Conservation (phyloP, 805 yeast genomes). For the Nakazawaea pomicola region DNA sequence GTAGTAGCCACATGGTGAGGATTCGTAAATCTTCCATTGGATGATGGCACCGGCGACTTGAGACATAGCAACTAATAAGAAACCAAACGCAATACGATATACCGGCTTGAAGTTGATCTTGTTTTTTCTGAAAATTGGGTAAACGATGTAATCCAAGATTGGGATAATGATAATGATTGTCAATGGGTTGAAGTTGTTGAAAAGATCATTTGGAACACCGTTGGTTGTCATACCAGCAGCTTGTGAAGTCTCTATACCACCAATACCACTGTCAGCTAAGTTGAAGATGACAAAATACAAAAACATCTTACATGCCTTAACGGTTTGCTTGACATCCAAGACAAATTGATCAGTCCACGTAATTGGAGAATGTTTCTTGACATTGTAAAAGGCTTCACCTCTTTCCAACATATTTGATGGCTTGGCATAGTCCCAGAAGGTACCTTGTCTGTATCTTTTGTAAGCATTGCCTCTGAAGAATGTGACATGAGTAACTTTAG, state of each 20-base stretch:
- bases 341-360: conserved; percentile 40
- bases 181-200: conserved; percentile 49
- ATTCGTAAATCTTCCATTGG: conserved; percentile 41
- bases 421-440: conserved; percentile 46
- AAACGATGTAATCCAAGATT: conserved; percentile 40
- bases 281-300: conserved; percentile 33
- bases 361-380: conserved; percentile 27
- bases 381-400: conserved; percentile 30
- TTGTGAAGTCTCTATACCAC: conserved; percentile 43
- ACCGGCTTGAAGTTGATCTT: conserved; percentile 40
- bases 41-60: conserved; percentile 46
- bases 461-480: conserved; percentile 37
- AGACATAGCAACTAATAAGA: conserved; percentile 39
- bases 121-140: conserved; percentile 40
- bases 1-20: conserved; percentile 46
- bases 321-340: conserved; percentile 37
- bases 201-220: conserved; percentile 54
- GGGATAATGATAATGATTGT: conserved; percentile 50
- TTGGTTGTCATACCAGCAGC: conserved; percentile 49
- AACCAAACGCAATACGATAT: conserved; percentile 42
- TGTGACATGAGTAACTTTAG: conserved; percentile 35
- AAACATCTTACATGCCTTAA: conserved; percentile 41
- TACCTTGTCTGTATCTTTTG: conserved; percentile 32
- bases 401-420: conserved; percentile 39
- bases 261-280: conserved; percentile 44